Evolutionary conservation across 2,329 filamentous ascomycete species (phyloP), one percentile per base, ranked within the genome.

Genomic region (Botryotinia globosa): DNA sequence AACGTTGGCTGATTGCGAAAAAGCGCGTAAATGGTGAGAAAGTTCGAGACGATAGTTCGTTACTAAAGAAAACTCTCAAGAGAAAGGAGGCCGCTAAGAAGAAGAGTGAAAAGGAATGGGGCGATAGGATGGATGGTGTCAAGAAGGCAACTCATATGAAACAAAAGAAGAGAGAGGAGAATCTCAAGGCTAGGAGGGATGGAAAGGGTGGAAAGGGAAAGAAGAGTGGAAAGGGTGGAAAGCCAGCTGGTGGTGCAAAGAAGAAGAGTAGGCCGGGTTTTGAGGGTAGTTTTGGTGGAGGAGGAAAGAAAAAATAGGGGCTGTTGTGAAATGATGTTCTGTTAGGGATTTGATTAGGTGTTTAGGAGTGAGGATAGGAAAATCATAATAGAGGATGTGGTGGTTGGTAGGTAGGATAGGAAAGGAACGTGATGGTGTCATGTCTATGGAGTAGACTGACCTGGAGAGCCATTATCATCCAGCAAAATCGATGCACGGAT

Each of bases 41-140:
- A 80, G 91, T 98, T 48, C 90, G 90, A 74, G 94, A 98, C 80
- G 94, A 97, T 81, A 93, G 94, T 75, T 89, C 88, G 63, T 84
- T 97, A 72, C 87, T 99, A 42, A 98, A 97, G 86, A 98, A 97
- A 86, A 92, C 94, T 0, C 85, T 98, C 77, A 98, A 98, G 87
- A 90, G 95, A 77, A 97, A 97, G 85, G 94, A 98, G 79, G 89
- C 91, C 77, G 85, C 88, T 69, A 98, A 98, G 89, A 91, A 91
- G 83, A 97, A 96, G 89, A 97, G 93, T 80, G 93, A 94, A 81
- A 91, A 92, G 80, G 94, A 96, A 80, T 98, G 96, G 93, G 87
- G 84, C 64, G 92, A 94, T 73, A 87, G 93, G 66, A 84, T 89
- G 56, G 89, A 91, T 42, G 91, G 90, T 44, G 90, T 98, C 66